A percentile compares a stretch with the other conserved stretches of the same genome.
Conservation (phyloP, 2,329 filamentous ascomycete genomes). For the Neopestalotiopsis rosae region DNA sequence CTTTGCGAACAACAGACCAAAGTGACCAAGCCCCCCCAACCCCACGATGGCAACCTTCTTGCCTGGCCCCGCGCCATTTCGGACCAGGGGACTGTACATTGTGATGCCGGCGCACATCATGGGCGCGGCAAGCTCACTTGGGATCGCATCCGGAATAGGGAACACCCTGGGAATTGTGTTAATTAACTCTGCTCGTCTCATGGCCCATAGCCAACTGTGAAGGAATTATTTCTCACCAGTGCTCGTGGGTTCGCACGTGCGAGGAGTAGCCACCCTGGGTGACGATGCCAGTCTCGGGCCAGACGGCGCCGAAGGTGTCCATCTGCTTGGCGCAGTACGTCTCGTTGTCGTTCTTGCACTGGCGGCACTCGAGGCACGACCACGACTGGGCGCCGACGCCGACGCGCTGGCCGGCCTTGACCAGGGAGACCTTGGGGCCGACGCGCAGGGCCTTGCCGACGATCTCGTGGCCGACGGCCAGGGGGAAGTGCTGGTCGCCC, state of each 20-base stretch:
- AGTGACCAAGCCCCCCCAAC: constrained; percentile 69
- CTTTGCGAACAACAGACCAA: constrained; percentile 67
- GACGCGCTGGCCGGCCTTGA: constrained; percentile 55
- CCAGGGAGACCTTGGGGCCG: constrained; percentile 39
- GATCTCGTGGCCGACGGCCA: constrained; percentile 60
- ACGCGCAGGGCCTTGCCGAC: constrained; percentile 49
- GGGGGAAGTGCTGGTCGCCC: constrained; percentile 35
- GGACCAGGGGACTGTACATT: constrained; percentile 62
- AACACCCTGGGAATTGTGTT: constrained; percentile 30
- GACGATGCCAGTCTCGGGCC: constrained; percentile 66
- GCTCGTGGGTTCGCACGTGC: constrained; percentile 76
- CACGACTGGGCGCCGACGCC: constrained; percentile 53
- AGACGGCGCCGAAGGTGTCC: constrained; percentile 64
- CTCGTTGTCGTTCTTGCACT: constrained; percentile 26
- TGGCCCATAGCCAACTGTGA: too few species aligned
- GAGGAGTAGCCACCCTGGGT: constrained; percentile 66
- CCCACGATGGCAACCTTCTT: constrained; percentile 70
- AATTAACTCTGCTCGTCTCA: constrained; percentile 24
- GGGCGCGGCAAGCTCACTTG: constrained; percentile 50
- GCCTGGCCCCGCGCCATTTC: constrained; percentile 65
- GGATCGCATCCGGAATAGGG: constrained; percentile 42
- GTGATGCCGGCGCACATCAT: constrained; percentile 73
- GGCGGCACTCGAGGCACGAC: constrained; percentile 42
- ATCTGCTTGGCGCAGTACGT: constrained; percentile 47
- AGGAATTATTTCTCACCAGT: constrained; percentile 53